Evolutionary conservation across 129 eudicot species (phyloP).

Genomic region (Chrysanthemum seticuspe): DNA sequence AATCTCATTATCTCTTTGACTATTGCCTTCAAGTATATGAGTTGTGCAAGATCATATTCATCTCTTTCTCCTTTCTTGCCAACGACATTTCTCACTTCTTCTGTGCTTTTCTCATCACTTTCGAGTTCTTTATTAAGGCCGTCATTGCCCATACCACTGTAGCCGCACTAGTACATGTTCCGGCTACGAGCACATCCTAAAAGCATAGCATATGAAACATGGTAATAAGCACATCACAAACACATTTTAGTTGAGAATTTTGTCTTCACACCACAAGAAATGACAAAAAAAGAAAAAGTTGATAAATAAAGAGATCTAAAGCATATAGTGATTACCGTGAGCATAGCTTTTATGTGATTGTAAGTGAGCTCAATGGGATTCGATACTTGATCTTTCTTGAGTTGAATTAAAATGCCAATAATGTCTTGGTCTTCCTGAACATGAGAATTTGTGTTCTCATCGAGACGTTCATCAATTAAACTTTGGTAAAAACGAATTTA

Average conservation of each 20-base stretch:
- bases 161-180: conserved; percentile 41
- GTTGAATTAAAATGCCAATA: background rate
- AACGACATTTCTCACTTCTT: conserved; percentile 33
- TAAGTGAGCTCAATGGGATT: conserved; percentile 1
- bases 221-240: background rate
- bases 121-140: conserved; percentile 36
- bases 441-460: background rate
- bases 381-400: background rate
- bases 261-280: background rate
- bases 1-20: too few species aligned
- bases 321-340: conserved; percentile 27
- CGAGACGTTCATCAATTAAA: conserved; percentile 8
- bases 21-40: too few species aligned
- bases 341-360: conserved; percentile 22
- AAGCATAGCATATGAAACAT: background rate
- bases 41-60: conserved; percentile 35
- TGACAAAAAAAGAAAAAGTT: too few species aligned
- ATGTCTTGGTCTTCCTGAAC: background rate
- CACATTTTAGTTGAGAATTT: background rate
- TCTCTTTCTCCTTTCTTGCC: conserved; percentile 21
- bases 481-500: conserved; percentile 27
- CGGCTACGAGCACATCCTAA: conserved; percentile 38
- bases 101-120: conserved; percentile 40
- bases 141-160: conserved; percentile 46
- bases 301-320: background rate